Evolutionary conservation across 345 rosid genomes (phyloP).

Genomic region (Boechera divaricarpa): DNA sequence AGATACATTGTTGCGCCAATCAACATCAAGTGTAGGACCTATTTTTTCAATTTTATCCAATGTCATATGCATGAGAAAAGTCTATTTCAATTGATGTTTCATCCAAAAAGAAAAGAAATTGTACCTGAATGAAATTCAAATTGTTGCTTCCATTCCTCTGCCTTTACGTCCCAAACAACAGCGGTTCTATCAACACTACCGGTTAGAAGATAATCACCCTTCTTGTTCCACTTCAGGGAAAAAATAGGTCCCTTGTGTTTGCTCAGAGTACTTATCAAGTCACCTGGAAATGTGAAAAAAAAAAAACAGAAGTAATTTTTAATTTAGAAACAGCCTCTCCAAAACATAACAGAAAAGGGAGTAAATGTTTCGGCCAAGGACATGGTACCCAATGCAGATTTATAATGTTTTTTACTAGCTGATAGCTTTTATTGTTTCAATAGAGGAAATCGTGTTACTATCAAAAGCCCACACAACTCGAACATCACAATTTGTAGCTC

Average conservation of each 20-base stretch:
- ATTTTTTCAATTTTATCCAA: conserved; percentile 16
- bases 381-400: conserved; percentile 10
- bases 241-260: conserved; percentile 97
- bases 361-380: not conserved
- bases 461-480: conserved; percentile 13
- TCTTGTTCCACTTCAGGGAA: conserved; percentile 99
- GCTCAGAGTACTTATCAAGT: conserved; percentile 77
- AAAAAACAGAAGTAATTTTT: not conserved
- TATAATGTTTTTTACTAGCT: conserved; percentile 7
- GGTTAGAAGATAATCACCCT: conserved; percentile 97
- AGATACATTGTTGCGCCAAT: conserved; percentile 96
- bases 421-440: conserved; percentile 14
- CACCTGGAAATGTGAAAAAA: conserved; percentile 57
- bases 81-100: not conserved
- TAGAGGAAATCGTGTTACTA: not conserved
- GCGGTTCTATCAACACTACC: conserved; percentile 98
- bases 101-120: not conserved
- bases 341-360: conserved; percentile 11
- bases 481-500: conserved; percentile 17
- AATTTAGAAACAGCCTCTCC: conserved; percentile 14
- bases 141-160: conserved; percentile 93
- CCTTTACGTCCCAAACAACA: conserved; percentile 97
- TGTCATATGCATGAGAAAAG: conserved; percentile 2
- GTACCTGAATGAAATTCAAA: conserved; percentile 92
- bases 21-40: conserved; percentile 99